phyloP scores from a whole-genome alignment of 2,329 filamentous ascomycete species.

The Parascedosporium putredinis region DNA sequence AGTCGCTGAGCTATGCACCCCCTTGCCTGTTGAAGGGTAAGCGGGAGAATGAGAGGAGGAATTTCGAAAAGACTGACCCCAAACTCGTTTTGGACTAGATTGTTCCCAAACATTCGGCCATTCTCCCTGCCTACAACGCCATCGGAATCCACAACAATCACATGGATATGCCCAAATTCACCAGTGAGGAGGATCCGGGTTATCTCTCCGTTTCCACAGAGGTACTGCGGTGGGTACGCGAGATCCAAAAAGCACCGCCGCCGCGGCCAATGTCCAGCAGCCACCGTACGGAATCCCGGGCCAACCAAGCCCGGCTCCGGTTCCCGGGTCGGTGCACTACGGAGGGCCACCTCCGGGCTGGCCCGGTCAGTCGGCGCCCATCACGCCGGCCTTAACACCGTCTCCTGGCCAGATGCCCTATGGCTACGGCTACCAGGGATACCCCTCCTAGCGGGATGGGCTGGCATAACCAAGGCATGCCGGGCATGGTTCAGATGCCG shows the following conservation, averaged over 20 bases:
- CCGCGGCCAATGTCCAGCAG: too few species aligned
- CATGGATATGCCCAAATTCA: constrained; percentile 12
- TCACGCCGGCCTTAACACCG: too few species aligned
- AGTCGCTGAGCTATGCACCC: not conserved
- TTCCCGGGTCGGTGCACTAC: not conserved
- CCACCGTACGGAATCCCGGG: not conserved
- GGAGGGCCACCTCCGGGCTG: not conserved
- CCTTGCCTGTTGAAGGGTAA: not conserved
- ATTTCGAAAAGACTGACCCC: too few species aligned
- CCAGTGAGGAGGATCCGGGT: constrained; percentile 3
- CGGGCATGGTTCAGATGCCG: not conserved
- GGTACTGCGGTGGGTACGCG: not conserved
- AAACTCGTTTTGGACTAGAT: not conserved
- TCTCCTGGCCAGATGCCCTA: not conserved
- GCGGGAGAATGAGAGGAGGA: too few species aligned
- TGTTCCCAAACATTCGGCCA: constrained; percentile 11
- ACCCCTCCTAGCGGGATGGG: not conserved
- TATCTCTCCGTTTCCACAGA: constrained; percentile 4
- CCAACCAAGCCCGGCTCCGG: not conserved
- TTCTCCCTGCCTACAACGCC: constrained; percentile 9
- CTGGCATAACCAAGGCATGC: not conserved
- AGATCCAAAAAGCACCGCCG: not conserved
- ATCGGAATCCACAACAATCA: constrained; percentile 12
- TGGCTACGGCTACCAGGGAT: not conserved
- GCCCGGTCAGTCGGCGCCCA: not conserved